phyloP scores from a whole-genome alignment of 2,329 filamentous ascomycete species.

The Camillea tinctor region DNA sequence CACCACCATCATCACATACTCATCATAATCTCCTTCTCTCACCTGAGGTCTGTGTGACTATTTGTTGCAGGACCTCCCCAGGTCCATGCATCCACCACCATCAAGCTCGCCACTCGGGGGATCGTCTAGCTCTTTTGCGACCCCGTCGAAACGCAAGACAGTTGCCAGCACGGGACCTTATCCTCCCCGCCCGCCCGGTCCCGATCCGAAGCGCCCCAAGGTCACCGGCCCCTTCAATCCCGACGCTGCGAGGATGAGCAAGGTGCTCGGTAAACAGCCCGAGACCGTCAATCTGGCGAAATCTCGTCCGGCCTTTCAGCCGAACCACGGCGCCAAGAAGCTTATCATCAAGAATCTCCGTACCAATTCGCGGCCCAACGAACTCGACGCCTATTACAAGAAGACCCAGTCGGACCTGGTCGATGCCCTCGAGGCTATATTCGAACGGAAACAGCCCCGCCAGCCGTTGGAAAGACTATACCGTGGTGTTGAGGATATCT shows the following conservation, averaged over 20 bases:
- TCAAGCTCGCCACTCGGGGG: constrained; percentile 25
- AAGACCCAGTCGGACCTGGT: constrained; percentile 74
- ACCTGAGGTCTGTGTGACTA: constrained; percentile 26
- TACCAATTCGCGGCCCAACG: constrained; percentile 52
- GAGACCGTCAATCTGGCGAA: constrained; percentile 48
- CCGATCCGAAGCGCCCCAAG: constrained; percentile 25
- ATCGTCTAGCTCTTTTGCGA: constrained; percentile 20
- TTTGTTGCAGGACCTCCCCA: constrained; percentile 28
- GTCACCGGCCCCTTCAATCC: constrained; percentile 10
- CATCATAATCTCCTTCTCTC: constrained; percentile 3
- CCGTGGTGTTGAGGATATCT: constrained; percentile 87
- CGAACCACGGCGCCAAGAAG: constrained; percentile 75
- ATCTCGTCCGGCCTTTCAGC: constrained; percentile 57
- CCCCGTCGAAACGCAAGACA: constrained; percentile 29
- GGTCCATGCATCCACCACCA: constrained; percentile 32
- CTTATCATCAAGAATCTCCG: constrained; percentile 93
- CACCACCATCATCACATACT: no score
- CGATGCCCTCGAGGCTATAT: constrained; percentile 70
- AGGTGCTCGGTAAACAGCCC: constrained; percentile 35
- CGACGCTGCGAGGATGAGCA: constrained; percentile 27
- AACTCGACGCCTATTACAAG: constrained; percentile 75
- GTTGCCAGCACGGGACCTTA: constrained; percentile 4
- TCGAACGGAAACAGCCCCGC: constrained; percentile 60
- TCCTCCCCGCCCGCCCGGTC: constrained; percentile 8
- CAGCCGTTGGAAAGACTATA: constrained; percentile 87